phyloP scores from a whole-genome alignment of 2,329 filamentous ascomycete species.

The Botryotinia globosa region DNA sequence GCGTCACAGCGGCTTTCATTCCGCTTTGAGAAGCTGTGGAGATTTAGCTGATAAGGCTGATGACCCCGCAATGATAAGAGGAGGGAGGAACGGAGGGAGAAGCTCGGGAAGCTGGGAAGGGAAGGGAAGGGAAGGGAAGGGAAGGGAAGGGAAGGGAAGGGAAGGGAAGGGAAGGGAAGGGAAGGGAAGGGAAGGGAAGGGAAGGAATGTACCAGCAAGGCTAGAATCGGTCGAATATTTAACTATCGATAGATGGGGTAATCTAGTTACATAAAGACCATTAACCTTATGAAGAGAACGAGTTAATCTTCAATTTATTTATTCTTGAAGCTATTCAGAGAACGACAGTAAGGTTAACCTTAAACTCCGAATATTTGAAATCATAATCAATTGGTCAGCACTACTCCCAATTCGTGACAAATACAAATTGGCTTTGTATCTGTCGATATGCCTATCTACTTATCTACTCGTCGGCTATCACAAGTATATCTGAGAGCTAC shows the following conservation, averaged over 20 bases:
- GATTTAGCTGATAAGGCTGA: neutral
- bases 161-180: too few relatives aligned
- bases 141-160: too few relatives aligned
- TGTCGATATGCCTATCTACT: neutral
- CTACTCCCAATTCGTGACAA: neutral
- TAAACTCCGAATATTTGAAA: neutral
- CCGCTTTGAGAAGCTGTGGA: neutral
- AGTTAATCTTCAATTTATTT: neutral
- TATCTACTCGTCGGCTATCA: neutral
- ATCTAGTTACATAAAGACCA: neutral
- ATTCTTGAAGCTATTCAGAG: slow-evolving; percentile 6
- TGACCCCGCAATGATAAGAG: slow-evolving; percentile 5
- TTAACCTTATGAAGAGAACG: neutral
- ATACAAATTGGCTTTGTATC: neutral
- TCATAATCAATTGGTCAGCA: neutral
- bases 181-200: too few relatives aligned
- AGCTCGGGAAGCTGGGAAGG: neutral
- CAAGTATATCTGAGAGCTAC: neutral
- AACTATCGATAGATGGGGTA: neutral
- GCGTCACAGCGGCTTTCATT: slow-evolving; percentile 10
- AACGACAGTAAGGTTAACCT: neutral
- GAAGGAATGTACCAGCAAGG: neutral
- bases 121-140: neutral
- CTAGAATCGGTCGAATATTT: neutral
- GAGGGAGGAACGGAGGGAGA: neutral